phyloP scores from a whole-genome alignment of 2,329 filamentous ascomycete species.

The Xylariaceae sp. region DNA sequence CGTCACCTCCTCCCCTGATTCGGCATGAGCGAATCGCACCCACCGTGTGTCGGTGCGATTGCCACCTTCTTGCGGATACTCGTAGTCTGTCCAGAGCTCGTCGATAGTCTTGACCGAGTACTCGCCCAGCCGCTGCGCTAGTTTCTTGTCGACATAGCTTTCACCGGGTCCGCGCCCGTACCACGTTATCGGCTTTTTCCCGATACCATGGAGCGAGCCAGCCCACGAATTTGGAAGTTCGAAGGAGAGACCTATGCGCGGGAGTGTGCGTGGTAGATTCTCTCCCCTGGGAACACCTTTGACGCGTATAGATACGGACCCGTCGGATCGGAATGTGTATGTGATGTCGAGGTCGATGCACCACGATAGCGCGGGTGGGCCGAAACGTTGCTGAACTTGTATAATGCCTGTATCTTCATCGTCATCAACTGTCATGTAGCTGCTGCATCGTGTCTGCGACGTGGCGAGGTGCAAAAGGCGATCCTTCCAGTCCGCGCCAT shows the following conservation, averaged over 20 bases:
- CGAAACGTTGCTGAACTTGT: conserved; percentile 46
- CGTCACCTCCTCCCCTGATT: conserved; percentile 24
- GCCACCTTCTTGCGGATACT: conserved; percentile 62
- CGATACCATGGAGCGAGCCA: background rate
- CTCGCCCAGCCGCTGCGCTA: conserved; percentile 52
- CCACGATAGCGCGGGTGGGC: conserved; percentile 60
- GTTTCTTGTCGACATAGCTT: conserved; percentile 62
- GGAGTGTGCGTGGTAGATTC: conserved; percentile 52
- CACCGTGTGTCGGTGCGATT: conserved; percentile 61
- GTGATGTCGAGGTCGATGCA: conserved; percentile 45
- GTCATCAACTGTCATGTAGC: conserved; percentile 24
- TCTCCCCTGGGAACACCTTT: conserved; percentile 43
- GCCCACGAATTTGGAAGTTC: conserved; percentile 33
- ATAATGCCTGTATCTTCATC: conserved; percentile 36
- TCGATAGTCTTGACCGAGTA: conserved; percentile 41
- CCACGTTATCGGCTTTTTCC: conserved; percentile 42
- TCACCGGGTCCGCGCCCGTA: conserved; percentile 64
- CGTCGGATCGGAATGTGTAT: conserved; percentile 48
- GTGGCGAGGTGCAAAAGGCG: conserved; percentile 13
- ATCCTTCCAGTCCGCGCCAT: conserved; percentile 50
- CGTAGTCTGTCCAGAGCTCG: conserved; percentile 56
- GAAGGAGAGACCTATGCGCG: conserved; percentile 55
- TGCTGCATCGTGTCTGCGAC: conserved; percentile 16
- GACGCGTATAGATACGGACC: conserved; percentile 45
- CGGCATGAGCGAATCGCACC: conserved; percentile 40